These are phyloP conservation scores for Sporisorium exsertum DNA, from an alignment of 1,284 basidiomycete species.

Conservation along the genomic window DNA sequence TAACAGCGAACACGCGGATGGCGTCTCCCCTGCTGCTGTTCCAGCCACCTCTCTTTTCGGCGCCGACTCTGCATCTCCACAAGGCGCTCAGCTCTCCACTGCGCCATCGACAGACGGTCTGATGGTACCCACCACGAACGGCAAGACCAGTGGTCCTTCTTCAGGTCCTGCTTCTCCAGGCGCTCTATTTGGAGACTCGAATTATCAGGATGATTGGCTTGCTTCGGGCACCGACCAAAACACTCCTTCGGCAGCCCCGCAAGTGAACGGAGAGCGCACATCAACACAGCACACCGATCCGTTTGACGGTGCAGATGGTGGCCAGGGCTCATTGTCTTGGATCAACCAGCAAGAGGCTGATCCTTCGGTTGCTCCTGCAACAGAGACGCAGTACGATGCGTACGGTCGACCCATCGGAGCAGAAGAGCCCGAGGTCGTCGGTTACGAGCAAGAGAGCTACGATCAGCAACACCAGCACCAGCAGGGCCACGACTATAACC, in stretches of 20 bases:
- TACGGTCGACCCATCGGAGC: slow-evolving; percentile 32
- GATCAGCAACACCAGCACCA: slow-evolving; percentile 32
- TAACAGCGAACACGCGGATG: background rate
- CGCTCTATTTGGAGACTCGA: slow-evolving; percentile 41
- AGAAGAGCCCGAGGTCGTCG: slow-evolving; percentile 11
- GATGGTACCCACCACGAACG: slow-evolving; percentile 18
- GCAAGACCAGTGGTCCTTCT: slow-evolving; percentile 11
- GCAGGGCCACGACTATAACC: slow-evolving; percentile 23
- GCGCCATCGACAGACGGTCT: slow-evolving; percentile 4
- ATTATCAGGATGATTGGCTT: slow-evolving; percentile 53
- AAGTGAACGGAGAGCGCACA: background rate
- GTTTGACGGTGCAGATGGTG: slow-evolving; percentile 25
- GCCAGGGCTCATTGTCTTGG: slow-evolving; percentile 42
- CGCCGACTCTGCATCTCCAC: slow-evolving; percentile 10
- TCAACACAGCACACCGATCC: slow-evolving; percentile 20
- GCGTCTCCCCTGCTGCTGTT: slow-evolving; percentile 8
- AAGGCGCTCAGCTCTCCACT: background rate
- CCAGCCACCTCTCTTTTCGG: slow-evolving; percentile 26
- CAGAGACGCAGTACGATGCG: slow-evolving; percentile 34
- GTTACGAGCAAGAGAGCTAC: slow-evolving; percentile 26
- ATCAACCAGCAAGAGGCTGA: slow-evolving; percentile 16
- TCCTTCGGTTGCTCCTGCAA: background rate
- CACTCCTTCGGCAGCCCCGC: background rate
- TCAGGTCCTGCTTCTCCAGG: slow-evolving; percentile 42
- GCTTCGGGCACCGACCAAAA: slow-evolving; percentile 11